Conservation (phyloP, 2,329 filamentous ascomycete genomes). For the Aureobasidium mangrovei region DNA sequence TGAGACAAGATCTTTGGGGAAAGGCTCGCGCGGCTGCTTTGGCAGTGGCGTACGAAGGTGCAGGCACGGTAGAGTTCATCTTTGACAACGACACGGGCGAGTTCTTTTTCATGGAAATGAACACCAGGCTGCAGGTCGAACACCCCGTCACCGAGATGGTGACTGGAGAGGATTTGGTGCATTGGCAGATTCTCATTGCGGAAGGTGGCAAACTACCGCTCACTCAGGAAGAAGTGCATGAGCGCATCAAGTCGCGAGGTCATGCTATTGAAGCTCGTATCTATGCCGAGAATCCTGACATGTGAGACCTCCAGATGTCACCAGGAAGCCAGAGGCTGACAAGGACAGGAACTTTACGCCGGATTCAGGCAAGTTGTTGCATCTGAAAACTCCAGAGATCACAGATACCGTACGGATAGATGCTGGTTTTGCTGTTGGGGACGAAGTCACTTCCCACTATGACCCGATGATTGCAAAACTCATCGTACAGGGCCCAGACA, state of each 20-base stretch:
- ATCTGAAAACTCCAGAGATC: conserved; percentile 64
- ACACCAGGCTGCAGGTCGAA: conserved; percentile 84
- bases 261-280: conserved; percentile 93
- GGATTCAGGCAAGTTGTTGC: conserved; percentile 79
- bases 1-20: conserved; percentile 56
- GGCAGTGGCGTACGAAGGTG: conserved; percentile 57
- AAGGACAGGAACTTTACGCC: conserved; percentile 67
- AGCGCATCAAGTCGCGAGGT: conserved; percentile 63
- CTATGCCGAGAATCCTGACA: conserved; percentile 89
- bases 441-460: conserved; percentile 88
- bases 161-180: conserved; percentile 70
- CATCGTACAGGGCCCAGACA: conserved; percentile 74
- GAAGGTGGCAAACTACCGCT: conserved; percentile 59
- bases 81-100: conserved; percentile 58
- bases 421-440: conserved; percentile 82
- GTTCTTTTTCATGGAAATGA: conserved; percentile 67
- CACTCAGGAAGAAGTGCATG: conserved; percentile 56
- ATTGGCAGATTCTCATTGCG: conserved; percentile 90
- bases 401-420: conserved; percentile 78
- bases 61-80: conserved; percentile 60
- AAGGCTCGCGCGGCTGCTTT: conserved; percentile 55
- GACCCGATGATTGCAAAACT: conserved; percentile 99
- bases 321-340: conserved; percentile 1
- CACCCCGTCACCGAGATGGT: conserved; percentile 86
- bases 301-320: conserved; percentile 21